These are phyloP conservation scores for Solanum chacoense DNA, from an alignment of 305 asterid genomes.

Conservation along the genomic window DNA sequence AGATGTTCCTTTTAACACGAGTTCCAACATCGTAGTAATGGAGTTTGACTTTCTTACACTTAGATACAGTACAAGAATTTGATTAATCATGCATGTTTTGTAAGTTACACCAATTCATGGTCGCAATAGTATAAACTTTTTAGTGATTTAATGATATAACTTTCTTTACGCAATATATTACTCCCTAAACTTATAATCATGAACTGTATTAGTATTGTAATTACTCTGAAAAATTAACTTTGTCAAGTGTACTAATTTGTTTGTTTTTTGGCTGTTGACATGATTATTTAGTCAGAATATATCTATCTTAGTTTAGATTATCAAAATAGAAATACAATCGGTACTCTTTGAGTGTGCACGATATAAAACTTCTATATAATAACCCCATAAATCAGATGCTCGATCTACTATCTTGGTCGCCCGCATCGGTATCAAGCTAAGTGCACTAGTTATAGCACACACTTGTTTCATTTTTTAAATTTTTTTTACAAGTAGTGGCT, in stretches of 20 bases:
- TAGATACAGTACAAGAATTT: neutral
- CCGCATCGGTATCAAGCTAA: neutral
- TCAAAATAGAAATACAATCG: too few relatives aligned
- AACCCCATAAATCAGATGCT: neutral
- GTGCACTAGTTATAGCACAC: neutral
- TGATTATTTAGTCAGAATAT: neutral
- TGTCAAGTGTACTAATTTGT: neutral
- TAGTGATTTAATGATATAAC: neutral
- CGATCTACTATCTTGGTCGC: neutral
- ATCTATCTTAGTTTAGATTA: too few relatives aligned
- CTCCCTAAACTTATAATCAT: neutral
- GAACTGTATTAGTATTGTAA: neutral
- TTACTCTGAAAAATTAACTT: neutral
- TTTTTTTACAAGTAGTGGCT: neutral
- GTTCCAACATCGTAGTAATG: neutral
- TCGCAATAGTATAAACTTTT: neutral
- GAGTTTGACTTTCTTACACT: neutral
- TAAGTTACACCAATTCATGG: neutral
- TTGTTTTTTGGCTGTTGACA: neutral
- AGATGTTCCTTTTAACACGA: neutral
- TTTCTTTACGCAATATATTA: neutral
- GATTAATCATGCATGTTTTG: neutral
- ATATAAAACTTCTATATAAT: neutral
- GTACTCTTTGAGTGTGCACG: neutral
- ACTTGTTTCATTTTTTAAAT: neutral